Conservation (phyloP, 768 basidiomycete species). For the Boletus bicolor region DNA sequence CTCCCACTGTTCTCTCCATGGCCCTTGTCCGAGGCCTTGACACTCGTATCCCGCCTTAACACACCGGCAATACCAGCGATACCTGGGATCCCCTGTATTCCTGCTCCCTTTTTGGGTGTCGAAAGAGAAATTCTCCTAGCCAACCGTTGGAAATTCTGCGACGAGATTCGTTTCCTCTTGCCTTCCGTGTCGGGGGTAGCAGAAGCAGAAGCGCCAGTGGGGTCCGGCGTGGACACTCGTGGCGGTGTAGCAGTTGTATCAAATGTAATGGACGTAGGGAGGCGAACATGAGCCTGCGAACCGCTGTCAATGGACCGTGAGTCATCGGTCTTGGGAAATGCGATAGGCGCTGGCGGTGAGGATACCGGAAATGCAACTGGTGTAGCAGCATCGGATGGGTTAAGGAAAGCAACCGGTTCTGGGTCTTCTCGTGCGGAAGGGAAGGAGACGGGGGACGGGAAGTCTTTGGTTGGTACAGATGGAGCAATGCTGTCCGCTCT, state of each 20-base stretch:
- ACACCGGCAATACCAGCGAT: conserved; percentile 30
- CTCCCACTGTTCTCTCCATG: conserved; percentile 20
- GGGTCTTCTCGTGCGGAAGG: conserved; percentile 26
- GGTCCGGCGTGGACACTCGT: conserved; percentile 71
- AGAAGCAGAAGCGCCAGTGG: conserved; percentile 52
- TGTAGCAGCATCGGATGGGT: conserved; percentile 11
- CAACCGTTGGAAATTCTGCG: conserved; percentile 82
- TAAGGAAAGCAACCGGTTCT: conserved; percentile 9
- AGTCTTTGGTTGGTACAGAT: conserved; percentile 29
- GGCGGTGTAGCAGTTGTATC: conserved; percentile 55
- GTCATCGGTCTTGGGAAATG: conserved; percentile 42
- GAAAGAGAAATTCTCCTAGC: conserved; percentile 69
- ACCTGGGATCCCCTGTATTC: conserved; percentile 39
- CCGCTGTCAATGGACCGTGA: conserved; percentile 28
- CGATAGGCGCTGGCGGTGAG: conserved; percentile 31
- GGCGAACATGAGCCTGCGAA: conserved; percentile 26
- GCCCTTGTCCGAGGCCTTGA: conserved; percentile 43
- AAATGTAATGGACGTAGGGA: conserved; percentile 54
- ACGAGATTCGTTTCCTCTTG: conserved; percentile 77
- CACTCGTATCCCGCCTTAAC: conserved; percentile 28
- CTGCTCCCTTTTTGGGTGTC: conserved; percentile 53
- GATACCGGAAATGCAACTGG: conserved; percentile 37
- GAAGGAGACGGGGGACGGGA: conserved; percentile 32
- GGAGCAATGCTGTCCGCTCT: conserved; percentile 25
- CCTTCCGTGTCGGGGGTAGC: conserved; percentile 69